Evolutionary conservation across 2,329 filamentous ascomycete species (phyloP), one percentile per base, ranked within the genome.

Genomic region (Monilinia fructigena): DNA sequence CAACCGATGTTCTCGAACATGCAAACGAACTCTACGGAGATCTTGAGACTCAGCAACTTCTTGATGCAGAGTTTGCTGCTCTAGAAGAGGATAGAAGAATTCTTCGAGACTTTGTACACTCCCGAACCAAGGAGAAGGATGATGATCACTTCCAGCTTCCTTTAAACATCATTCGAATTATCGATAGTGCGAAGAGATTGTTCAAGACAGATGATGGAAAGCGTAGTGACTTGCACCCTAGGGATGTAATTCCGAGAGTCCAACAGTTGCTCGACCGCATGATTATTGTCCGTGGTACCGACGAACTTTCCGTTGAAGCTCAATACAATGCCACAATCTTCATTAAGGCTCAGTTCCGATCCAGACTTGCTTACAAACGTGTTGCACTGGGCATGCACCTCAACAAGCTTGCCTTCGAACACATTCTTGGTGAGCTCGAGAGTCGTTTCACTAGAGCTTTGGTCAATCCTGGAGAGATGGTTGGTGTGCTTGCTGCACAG

Each of bases 381-480:
- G 83, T 99, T 68, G 93, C 96, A 55, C 89, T 92, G 65, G 86
- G 93, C 72, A 89, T 97, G 75, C 89, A 89, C 16, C 80, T 99
- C 72, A 96, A 92, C 80, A 95, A 92, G 78, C 85, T 97, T 70
- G 94, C 95, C 1, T 94, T 99, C 75, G 90, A 95, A 69, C 93
- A 97, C 76, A 87, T 99, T 56, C 79, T 99, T 50, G 95, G 95
- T 71, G 93, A 97, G 73, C 82, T 99, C 52, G 91, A 96, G 79
- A 93, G 86, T 75, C 87, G 93, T 69, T 99, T 96, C 85, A 86
- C 91, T 47, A 89, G 90, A 74, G 87, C 94, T 56, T 87, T 91
- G 73, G 93, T 97, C 68, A 92, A 88, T 73, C 94, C 95, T 58
- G 95, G 96, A 76, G 96, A 99, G 78, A 99, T 99, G 95, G 95